phyloP scores from a whole-genome alignment of 257 asterid genomes.

The Solanum bulbocastanum region DNA sequence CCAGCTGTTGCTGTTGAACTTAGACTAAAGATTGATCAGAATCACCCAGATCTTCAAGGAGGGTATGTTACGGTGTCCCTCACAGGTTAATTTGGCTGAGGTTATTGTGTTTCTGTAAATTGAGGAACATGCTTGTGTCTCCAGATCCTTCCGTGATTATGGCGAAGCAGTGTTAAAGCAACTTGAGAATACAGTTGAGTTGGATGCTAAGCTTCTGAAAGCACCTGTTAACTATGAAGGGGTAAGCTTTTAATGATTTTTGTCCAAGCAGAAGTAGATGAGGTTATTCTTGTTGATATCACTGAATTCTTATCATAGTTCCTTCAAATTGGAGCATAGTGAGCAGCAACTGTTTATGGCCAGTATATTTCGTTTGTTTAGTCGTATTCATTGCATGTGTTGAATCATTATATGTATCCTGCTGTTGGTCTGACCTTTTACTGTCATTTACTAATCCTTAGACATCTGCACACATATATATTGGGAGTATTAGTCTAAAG shows the following conservation, averaged over 20 bases:
- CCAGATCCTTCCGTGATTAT: constrained; percentile 85
- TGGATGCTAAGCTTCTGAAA: constrained; percentile 64
- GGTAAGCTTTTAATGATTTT: constrained; percentile 30
- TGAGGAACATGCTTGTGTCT: neutral
- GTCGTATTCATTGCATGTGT: neutral
- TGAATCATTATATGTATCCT: neutral
- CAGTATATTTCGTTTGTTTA: neutral
- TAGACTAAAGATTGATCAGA: constrained; percentile 81
- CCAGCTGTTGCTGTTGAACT: constrained; percentile 72
- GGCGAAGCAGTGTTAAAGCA: constrained; percentile 85
- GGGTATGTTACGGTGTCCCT: constrained; percentile 41
- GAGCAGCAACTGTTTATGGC: neutral
- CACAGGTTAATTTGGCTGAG: neutral
- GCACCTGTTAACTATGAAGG: constrained; percentile 97
- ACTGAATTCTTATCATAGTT: neutral
- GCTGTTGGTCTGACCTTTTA: neutral
- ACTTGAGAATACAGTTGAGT: constrained; percentile 37
- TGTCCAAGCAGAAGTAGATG: neutral
- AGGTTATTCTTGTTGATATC: neutral
- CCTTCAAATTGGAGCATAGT: neutral
- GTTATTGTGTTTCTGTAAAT: neutral
- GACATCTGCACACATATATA: neutral
- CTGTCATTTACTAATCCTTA: neutral
- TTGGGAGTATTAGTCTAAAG: neutral
- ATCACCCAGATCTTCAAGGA: constrained; percentile 76